Percentiles rank a stretch among this genome's conserved stretches.
These are phyloP conservation scores for Musa itinerans DNA, from an alignment of 176 grass and related monocot species.

Conservation along the genomic window DNA sequence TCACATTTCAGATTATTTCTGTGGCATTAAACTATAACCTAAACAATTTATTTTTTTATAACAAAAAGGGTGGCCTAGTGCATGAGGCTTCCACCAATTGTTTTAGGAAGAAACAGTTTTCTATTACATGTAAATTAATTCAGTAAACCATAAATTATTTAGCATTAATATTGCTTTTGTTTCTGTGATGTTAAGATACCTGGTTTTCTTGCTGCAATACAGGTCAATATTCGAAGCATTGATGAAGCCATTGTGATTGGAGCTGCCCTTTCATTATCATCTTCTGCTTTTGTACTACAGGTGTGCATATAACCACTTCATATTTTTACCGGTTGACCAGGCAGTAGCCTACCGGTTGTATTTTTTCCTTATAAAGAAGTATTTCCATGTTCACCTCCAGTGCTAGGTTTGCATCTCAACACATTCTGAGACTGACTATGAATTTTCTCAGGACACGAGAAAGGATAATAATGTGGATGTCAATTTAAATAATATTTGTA, in stretches of 20 bases:
- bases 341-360: too few species aligned
- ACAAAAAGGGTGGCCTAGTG: too few species aligned
- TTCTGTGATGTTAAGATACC: background rate
- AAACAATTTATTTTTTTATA: background rate
- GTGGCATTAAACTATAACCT: background rate
- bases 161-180: background rate
- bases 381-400: too few species aligned
- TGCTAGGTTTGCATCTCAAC: too few species aligned
- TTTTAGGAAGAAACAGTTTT: too few species aligned
- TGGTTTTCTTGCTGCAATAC: slow-evolving; percentile 17
- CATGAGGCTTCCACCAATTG: too few species aligned
- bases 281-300: slow-evolving; percentile 99
- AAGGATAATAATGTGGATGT: too few species aligned
- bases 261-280: slow-evolving; percentile 91
- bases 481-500: too few species aligned
- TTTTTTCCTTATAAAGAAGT: too few species aligned
- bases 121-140: background rate
- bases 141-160: background rate
- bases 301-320: slow-evolving; percentile 30
- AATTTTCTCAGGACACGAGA: too few species aligned
- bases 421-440: too few species aligned
- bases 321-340: background rate
- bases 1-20: background rate
- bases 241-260: slow-evolving; percentile 99
- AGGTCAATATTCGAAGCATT: slow-evolving; percentile 95